Evolutionary conservation across 352 stramenopile species (phyloP), one percentile per base, ranked within the genome.

Genomic region (Peronospora destructor): DNA sequence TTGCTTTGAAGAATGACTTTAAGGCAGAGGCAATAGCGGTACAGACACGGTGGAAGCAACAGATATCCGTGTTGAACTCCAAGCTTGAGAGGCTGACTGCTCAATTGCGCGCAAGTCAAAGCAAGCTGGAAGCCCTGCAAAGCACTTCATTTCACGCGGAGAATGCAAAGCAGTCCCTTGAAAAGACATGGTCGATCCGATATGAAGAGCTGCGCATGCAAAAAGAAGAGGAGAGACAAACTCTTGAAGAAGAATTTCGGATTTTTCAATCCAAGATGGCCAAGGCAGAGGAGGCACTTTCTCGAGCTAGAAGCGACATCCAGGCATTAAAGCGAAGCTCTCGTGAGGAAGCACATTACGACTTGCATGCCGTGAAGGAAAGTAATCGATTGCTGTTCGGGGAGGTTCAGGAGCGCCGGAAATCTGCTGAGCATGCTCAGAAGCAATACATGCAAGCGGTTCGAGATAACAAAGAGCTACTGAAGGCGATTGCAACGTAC

Each of bases 341-440:
- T 1, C 49, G 47, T 45, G 38, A 62, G n/a, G 47, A 57, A 45
- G 47, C 54, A n/a, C 14, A 56, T n/a, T 54, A 55, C 4, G 69
- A 78, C 21, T 70, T 71, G 29, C 14, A 65, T 4, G 73, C 67
- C 32, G 45, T 86, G 9, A 79, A 85, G 41, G 71, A 85, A 49
- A 88, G 73, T 50, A 88, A 88, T 32, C 68, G 71, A 0, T 47
- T 88, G 45, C 61, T 88, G 12, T 63, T 72, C 30, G 61, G 71
- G 44, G 77, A 88, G 36, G 52, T 88, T 1, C 68, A 82, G 38
- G 74, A 85, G 25, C 69, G 73, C 13, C 63, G 71, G 11, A 65
- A 64, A 14, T 73, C 73, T 19, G 62, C 65, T 2, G 68, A 82
- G 8, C 66, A 81, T 44, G 64, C 66, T 21, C 74, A 73, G 8